phyloP scores from a whole-genome alignment of 2,329 filamentous ascomycete species.

The Dothideomycetes sp. region DNA sequence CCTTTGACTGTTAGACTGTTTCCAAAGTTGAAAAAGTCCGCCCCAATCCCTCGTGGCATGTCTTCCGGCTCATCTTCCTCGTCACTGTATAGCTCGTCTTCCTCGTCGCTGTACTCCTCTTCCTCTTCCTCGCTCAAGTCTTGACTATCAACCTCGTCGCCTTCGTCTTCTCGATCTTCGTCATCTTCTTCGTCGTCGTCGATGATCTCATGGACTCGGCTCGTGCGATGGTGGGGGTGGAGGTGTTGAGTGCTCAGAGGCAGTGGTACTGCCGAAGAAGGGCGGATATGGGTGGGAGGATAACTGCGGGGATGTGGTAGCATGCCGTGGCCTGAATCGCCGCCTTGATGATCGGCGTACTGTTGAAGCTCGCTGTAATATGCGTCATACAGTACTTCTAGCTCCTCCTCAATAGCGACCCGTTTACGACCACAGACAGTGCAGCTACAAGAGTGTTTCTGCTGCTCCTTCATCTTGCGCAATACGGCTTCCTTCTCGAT shows the following conservation, averaged over 20 bases:
- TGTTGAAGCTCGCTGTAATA: slow-evolving; percentile 98
- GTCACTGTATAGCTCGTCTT: slow-evolving; percentile 52
- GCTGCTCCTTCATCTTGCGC: slow-evolving; percentile 99
- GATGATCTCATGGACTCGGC: slow-evolving; percentile 61
- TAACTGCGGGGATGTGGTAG: slow-evolving; percentile 51
- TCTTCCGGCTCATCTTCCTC: slow-evolving; percentile 45
- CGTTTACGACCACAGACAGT: slow-evolving; percentile 94
- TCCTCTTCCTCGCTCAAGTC: slow-evolving; percentile 53
- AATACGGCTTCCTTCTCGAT: slow-evolving; percentile 97
- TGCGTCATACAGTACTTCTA: slow-evolving; percentile 94
- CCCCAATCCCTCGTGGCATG: slow-evolving; percentile 49
- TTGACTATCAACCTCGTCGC: slow-evolving; percentile 32
- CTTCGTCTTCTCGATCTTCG: slow-evolving; percentile 47
- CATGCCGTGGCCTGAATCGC: slow-evolving; percentile 57
- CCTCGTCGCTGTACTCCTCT: slow-evolving; percentile 52
- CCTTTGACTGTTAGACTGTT: slow-evolving; percentile 93
- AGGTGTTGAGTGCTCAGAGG: slow-evolving; percentile 48
- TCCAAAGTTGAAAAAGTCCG: slow-evolving; percentile 94
- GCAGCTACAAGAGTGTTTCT: slow-evolving; percentile 98
- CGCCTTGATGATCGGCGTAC: slow-evolving; percentile 74
- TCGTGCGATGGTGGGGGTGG: slow-evolving; percentile 57
- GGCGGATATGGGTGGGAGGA: slow-evolving; percentile 20
- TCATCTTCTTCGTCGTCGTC: slow-evolving; percentile 48
- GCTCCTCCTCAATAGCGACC: slow-evolving; percentile 93
- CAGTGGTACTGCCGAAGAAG: slow-evolving; percentile 47